Evolutionary conservation across 2,329 filamentous ascomycete species (phyloP).

Genomic region (Coniochaeta ligniaria): DNA sequence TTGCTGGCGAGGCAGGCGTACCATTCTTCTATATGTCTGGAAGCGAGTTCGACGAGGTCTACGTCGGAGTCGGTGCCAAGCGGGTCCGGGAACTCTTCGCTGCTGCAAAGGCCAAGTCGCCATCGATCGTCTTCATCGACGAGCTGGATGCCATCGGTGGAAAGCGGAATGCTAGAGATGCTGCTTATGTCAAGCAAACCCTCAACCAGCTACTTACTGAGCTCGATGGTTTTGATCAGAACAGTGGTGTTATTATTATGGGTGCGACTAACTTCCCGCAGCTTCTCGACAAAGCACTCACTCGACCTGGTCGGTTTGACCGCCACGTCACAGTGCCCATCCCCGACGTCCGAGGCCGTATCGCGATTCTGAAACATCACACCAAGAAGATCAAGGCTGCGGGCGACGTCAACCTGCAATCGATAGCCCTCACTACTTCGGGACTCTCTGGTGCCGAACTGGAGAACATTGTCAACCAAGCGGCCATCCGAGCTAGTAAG

Average conservation of each 20-base stretch:
- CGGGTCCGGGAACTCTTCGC: slow-evolving; percentile 64
- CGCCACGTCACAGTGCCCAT: slow-evolving; percentile 83
- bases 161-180: slow-evolving; percentile 86
- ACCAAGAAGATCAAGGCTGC: slow-evolving; percentile 82
- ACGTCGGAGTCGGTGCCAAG: slow-evolving; percentile 75
- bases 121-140: slow-evolving; percentile 73
- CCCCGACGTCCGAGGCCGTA: slow-evolving; percentile 86
- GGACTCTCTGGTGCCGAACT: slow-evolving; percentile 94
- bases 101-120: slow-evolving; percentile 25
- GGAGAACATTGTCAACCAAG: slow-evolving; percentile 95
- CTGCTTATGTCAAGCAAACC: slow-evolving; percentile 93
- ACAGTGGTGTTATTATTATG: slow-evolving; percentile 89
- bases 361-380: slow-evolving; percentile 90
- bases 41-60: slow-evolving; percentile 96
- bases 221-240: slow-evolving; percentile 93
- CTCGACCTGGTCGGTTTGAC: slow-evolving; percentile 90
- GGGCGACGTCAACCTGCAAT: slow-evolving; percentile 72
- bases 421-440: slow-evolving; percentile 79
- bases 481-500: slow-evolving; percentile 89
- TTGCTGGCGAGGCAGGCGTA: slow-evolving; percentile 93
- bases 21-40: slow-evolving; percentile 99
- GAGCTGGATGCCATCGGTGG: slow-evolving; percentile 90
- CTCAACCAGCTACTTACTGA: slow-evolving; percentile 96
- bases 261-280: slow-evolving; percentile 95
- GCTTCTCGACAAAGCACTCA: slow-evolving; percentile 88